A percentile compares a stretch with the other conserved stretches of the same genome.
Conservation (phyloP, 495 filamentous ascomycete genomes). For the Bacidia rubella region DNA sequence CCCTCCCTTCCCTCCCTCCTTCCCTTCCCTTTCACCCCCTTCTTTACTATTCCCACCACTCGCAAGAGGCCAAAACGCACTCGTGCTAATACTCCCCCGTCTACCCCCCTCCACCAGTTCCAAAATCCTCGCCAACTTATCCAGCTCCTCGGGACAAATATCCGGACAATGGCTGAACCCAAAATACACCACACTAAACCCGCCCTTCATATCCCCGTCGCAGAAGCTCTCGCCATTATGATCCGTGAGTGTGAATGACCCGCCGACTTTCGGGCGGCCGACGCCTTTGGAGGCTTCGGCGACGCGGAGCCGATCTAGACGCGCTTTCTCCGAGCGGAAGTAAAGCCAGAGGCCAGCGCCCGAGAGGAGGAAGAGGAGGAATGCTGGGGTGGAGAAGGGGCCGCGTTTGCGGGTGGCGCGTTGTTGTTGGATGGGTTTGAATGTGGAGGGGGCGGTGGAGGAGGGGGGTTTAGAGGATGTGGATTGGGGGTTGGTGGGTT, state of each 20-base stretch:
- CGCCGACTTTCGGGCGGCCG: slow-evolving; percentile 84
- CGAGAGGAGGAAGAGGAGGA: slow-evolving; percentile 68
- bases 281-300: slow-evolving; percentile 87
- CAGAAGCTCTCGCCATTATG: slow-evolving; percentile 64
- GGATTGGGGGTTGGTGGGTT: slow-evolving; percentile 2
- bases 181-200: slow-evolving; percentile 86
- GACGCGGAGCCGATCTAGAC: slow-evolving; percentile 72
- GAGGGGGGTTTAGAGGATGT: slow-evolving; percentile 18
- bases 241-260: slow-evolving; percentile 68
- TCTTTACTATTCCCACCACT: too few relatives aligned
- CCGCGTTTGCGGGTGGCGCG: slow-evolving; percentile 21
- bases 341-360: slow-evolving; percentile 70
- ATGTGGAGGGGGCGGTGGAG: slow-evolving; percentile 12
- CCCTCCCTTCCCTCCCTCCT: too few relatives aligned
- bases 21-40: neutral
- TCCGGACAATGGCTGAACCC: slow-evolving; percentile 97
- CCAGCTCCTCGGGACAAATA: slow-evolving; percentile 96
- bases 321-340: slow-evolving; percentile 79
- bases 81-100: slow-evolving; percentile 17
- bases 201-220: slow-evolving; percentile 68
- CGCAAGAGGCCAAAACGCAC: neutral
- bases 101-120: slow-evolving; percentile 47
- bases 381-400: slow-evolving; percentile 85
- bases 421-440: neutral
- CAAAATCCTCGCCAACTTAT: slow-evolving; percentile 94